Evolutionary conservation across 306 rosid species (phyloP), one percentile per base, ranked within the genome.

Genomic region (Cotoneaster glaucophyllus): DNA sequence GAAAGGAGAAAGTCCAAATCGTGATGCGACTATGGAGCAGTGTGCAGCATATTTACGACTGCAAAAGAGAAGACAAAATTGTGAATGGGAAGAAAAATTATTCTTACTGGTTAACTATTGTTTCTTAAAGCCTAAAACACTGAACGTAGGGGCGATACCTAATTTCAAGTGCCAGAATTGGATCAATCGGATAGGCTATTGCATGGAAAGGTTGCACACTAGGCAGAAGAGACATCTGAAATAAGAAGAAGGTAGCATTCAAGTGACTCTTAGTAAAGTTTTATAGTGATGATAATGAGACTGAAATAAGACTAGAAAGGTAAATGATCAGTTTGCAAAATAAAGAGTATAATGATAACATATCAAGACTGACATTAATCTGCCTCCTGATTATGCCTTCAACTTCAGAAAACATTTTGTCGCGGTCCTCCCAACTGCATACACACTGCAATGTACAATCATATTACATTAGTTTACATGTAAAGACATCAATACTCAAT

Each of bases 181-280:
- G 83, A 71, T 92, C 99, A 74, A 96, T 96, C 15, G 99, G 99
- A 82, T 96, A 96, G 57, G 99, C 99, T 69, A 96, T 96, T 58
- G 99, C 99, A 74, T 96, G 99, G 90, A 96, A 96, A 74, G 99
- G 99, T 81, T 96, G 99, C 73, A 96, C 99, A 77, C 99, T 96
- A 25, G 99, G 99, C 79, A 96, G 95, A 85, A 96, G 93, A 25
- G 99, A 92, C 89, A 90, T 88, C 99, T 96, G 90, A 76, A 82
- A 69, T 70, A 65, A 75, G 73, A 37, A 31, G 25, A 37, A 31
- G 18, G 25, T 41, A 58, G 3, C 70, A 50, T 59, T 48, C 37
- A 31, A 18, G 19, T 17, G 56, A 58, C 72, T 10, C 37, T 45
- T 13, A 26, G 14, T 3, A 39, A 25, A 4, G 19, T 24, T 24